Evolutionary conservation across 129 eudicot genomes (phyloP), one percentile per base, ranked within the genome.

Genomic region (Glebionis coronaria): DNA sequence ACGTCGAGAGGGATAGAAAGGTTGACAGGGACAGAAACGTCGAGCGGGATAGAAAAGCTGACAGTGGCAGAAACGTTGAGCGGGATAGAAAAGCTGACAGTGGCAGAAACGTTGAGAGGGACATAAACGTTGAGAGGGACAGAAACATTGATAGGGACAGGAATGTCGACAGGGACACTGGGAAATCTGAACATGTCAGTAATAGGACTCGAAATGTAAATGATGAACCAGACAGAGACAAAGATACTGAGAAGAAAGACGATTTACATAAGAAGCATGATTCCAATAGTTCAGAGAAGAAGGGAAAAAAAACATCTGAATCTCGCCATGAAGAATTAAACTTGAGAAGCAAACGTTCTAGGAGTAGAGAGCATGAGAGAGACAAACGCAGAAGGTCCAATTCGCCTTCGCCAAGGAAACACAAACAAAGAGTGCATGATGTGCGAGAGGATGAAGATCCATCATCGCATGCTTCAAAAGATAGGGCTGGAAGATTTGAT

Each of bases 301-400:
- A 72, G 79, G 76, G 66, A 67, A 80, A 62, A 42, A 79, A 74
- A 61, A 64, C 75, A 9, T 67, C 77, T 46, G 77, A 76, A 40
- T 69, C 61, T 73, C 79, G 51, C 53, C 68, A 62, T 63, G 96
- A 86, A 13, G 91, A 80, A 62, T 71, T 81, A 13, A 84, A 87
- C 63, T 40, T 52, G 27, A 92, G 81, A 80, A 81, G 86, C 59
- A 88, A 87, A 77, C 80, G 85, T 16, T 86, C 95, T 44, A 73
- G 84, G 72, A 86, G 95, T 81, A 85, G 74, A 82, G 95, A 87
- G 62, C 97, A 50, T 67, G 81, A 53, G 20, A 84, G 73, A 73
- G 95, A 81, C 62, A 83, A 65, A 76, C 77, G 67, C 58, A 57
- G 83, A 77, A 76, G 81, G 71, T 82, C 95, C 47, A 52, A 14